Base-by-base conservation (phyloP, 2,329 filamentous ascomycete genomes). In the Dichotomopilus funicola region DNA sequence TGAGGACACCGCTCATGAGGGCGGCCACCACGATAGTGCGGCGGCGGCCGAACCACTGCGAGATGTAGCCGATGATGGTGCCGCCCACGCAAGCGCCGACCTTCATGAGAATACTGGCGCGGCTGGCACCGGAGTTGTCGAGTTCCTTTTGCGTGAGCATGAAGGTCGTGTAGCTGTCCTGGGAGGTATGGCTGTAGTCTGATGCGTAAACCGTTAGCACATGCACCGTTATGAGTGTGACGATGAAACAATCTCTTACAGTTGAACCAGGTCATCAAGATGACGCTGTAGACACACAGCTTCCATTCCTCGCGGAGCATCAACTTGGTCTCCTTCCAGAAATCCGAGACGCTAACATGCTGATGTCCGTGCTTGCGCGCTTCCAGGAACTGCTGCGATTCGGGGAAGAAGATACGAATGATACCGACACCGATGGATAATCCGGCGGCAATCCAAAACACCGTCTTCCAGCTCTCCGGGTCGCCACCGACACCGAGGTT, bases 91-190 rank as follows among this genome's bases (percentile, higher is more conserved):
- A 88, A 44, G 88, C 87, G 33, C 88, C 88, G 1, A 80, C 83
- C 72, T 91, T 91, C 84, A 89, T 90, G 56, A 91, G 71, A 62
- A 91, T 91, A n/a, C 82, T 86, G 12, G 87, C 87, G n/a, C 86
- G 82, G 6, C 80, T 86, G 4, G 87, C 85, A 0, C 76, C 77
- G 1, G 73, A 66, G 64, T 88, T 86, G 53, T 76, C 65, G 56
- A 91, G 76, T 60, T 84, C 82, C 71, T 91, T 91, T 63, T 89
- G 79, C 4, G 78, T 78, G 41, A 86, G 75, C 85, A 91, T 87
- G 67, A 91, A 90, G 3, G 88, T 91, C 0, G 88, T 90, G 73
- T 91, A 91, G 49, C 81, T 86, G 72, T 92, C 88, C 68, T 92
- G 88, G 31, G 83, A 86, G 1, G 87, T 89, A 74, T 92, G 88